Evolutionary conservation across 108 stramenopile genomes (phyloP).

Genomic region (Seminavis robusta): DNA sequence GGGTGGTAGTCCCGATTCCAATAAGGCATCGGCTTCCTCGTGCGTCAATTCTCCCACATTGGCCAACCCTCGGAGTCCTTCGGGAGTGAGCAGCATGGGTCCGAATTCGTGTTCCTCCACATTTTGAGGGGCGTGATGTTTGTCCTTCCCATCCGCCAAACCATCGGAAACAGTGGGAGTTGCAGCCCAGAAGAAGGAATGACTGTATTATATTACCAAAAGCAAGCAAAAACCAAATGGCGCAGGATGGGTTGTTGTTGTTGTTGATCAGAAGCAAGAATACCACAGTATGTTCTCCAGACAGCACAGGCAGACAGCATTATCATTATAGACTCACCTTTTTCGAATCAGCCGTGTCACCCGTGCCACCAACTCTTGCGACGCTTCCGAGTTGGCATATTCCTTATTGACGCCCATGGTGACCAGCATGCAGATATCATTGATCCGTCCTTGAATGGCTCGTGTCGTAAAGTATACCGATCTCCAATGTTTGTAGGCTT

Average conservation of each 20-base stretch:
- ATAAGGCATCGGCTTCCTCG: conserved; percentile 32
- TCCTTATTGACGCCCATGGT: no score
- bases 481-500: conserved; percentile 50
- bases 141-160: neutral
- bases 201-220: no score
- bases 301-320: no score
- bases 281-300: no score
- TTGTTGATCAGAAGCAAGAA: no score
- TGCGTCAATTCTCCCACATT: conserved; percentile 37
- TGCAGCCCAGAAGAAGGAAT: conserved; percentile 48
- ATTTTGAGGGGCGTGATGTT: neutral
- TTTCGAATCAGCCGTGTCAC: no score
- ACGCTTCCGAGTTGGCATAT: no score
- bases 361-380: no score
- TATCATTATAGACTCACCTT: no score
- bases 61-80: conserved; percentile 42
- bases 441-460: conserved; percentile 58
- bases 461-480: conserved; percentile 45
- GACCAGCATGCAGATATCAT: conserved; percentile 59
- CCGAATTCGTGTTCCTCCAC: conserved; percentile 26
- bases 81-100: conserved; percentile 40
- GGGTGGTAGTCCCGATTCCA: conserved; percentile 49
- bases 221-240: no score
- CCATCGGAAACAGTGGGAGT: conserved; percentile 40
- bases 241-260: no score